Evolutionary conservation across 2,329 filamentous ascomycete species (phyloP), one percentile per base, ranked within the genome.

Genomic region (Blastomyces parvus): DNA sequence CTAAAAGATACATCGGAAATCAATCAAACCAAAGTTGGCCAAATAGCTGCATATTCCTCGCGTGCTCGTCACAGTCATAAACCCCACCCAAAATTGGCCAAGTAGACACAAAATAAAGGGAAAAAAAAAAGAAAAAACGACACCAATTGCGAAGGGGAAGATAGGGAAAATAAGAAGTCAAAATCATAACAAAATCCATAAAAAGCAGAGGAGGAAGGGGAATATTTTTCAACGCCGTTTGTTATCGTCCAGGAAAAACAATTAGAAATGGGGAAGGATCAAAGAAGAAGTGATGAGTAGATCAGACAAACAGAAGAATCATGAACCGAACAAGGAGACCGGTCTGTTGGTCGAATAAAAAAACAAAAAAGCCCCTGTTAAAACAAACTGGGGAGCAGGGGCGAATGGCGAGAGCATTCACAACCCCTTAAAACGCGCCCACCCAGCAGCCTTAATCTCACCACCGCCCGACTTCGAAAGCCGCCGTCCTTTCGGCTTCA

Each of bases 401-500:
- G 33, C 0, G 6, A 9, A 36, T 36, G 40, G 40, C 14, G 17
- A 55, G 27, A 56, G 7, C 59, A 52, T 55, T 70, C 67, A 79
- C 63, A 80, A 69, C 5, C 78, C 78, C 25, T 77, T 78, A 66
- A 79, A 80, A 11, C 78, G 71, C 46, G 78, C 77, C 78, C 78
- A 80, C 52, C 78, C 78, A 44, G 78, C 77, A 62, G 77, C 77
- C 30, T 75, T 72, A 62, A 68, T 68, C 2, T 71, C 67, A 19
- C 63, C 67, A 19, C 61, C 63, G 27, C 53, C 55, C 4, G 62
- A 42, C 46, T 66, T 66, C 5, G 62, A 63, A 19, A 57, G 56
- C 46, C 38, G 1, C 63, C 59, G 40, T 19, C 61, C 64, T 36
- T 70, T 62, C 27, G 30, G 66, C 19, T 66, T 64, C 19, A 55